Base-by-base conservation (phyloP, 352 stramenopile species). In the Albugo laibachii region DNA sequence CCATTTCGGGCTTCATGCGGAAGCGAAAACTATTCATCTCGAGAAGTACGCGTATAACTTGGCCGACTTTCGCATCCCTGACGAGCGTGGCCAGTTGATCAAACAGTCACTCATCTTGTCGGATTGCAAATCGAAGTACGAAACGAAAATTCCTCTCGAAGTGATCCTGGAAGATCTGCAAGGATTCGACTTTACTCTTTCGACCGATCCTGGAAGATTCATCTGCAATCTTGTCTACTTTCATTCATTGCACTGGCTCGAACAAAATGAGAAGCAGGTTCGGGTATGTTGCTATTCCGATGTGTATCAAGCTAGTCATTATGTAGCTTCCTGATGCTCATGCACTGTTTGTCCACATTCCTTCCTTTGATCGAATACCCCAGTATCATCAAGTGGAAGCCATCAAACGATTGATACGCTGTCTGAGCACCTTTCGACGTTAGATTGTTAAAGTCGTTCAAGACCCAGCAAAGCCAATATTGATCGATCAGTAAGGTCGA, bases 161-260 rank as follows among this genome's bases (percentile, higher is more conserved):
- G 58, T 83, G 8, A 55, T 89, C 53, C 53, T 78, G 20, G 54
- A 41, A 27, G 54, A 42, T 19, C 48, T 82, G 49, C 53, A 62
- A 42, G 20, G 50, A 50, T 38, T 43, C 1, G 57, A 65, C 21
- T 46, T 62, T 31, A 56, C 55, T 13, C 62, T 91, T 41, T 91
- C 77, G 13, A 81, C 50, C 11, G 70, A 91, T 50, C 74, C 74
- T 1, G 77, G 77, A 5, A 62, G 77, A 18, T 91, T 85, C 61
- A 84, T 91, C 49, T 91, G 77, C 61, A 91, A 91, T 58, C 86
- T 66, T 52, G 75, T 85, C 13, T 91, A 84, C 65, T 91, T 71
- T 54, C 55, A 66, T 27, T 87, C 74, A 56, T 68, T 91, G 13
- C 54, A 70, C 35, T 83, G 73, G 70, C 54, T 61, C 56, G 16